A percentile compares a stretch with the other conserved stretches of the same genome.
Conservation (phyloP, 805 yeast species). For the Lipomyces oligophaga region DNA sequence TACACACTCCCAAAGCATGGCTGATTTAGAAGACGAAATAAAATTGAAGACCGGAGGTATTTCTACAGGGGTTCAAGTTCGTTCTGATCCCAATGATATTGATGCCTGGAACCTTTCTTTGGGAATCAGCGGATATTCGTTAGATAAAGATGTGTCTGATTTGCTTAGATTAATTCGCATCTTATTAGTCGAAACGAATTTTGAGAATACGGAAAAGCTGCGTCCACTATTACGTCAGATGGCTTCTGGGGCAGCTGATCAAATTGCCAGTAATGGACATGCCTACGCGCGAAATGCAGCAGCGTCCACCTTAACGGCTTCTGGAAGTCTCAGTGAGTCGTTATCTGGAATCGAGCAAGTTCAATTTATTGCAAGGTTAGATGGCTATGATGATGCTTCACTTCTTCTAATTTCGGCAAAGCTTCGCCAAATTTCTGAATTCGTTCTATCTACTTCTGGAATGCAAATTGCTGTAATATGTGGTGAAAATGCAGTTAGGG, state of each 20-base stretch:
- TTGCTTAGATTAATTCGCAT: conserved; percentile 66
- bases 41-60: conserved; percentile 83
- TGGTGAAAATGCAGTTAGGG: conserved; percentile 40
- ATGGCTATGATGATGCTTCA: conserved; percentile 47
- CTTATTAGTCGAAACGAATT: conserved; percentile 65
- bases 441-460: conserved; percentile 22
- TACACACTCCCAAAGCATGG: conserved; percentile 65
- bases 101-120: conserved; percentile 45
- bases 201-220: conserved; percentile 62
- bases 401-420: conserved; percentile 61
- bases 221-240: conserved; percentile 66
- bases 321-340: conserved; percentile 58
- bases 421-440: conserved; percentile 39
- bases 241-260: conserved; percentile 72
- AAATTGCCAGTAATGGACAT: conserved; percentile 85
- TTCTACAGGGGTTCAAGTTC: conserved; percentile 55
- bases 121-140: conserved; percentile 61
- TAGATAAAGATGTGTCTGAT: conserved; percentile 58
- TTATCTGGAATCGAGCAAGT: conserved; percentile 77
- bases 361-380: conserved; percentile 59
- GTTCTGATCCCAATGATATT: conserved; percentile 53
- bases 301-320: conserved; percentile 56
- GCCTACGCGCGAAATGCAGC: conserved; percentile 70
- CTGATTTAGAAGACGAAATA: conserved; percentile 79
- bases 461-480: conserved; percentile 58